Percentiles rank a stretch among this genome's conserved stretches.
Conservation (phyloP, 768 basidiomycete species). For the Dioszegia hungarica region DNA sequence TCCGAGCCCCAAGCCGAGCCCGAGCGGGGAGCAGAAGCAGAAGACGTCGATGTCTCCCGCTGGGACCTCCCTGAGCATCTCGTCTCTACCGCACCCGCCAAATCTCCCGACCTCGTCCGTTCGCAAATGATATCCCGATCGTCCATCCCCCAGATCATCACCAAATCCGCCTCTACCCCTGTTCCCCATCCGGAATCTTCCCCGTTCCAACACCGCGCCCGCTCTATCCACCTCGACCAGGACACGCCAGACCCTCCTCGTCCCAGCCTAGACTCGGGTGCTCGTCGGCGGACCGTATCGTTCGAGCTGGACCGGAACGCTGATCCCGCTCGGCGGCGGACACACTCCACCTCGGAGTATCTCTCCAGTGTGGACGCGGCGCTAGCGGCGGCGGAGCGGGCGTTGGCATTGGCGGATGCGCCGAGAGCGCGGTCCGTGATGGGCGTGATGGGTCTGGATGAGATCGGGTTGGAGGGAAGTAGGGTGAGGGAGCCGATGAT, state of each 20-base stretch:
- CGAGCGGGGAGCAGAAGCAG: neutral
- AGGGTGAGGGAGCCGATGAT: constrained; percentile 17
- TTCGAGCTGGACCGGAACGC: neutral
- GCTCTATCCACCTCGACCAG: constrained; percentile 3
- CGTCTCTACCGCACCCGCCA: neutral
- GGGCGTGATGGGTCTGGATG: neutral
- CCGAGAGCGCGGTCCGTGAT: constrained; percentile 3
- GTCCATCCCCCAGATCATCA: neutral
- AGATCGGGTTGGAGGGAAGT: neutral
- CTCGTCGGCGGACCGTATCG: neutral
- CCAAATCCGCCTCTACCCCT: neutral
- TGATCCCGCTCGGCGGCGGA: neutral
- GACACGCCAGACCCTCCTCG: neutral
- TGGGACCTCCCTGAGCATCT: constrained; percentile 35
- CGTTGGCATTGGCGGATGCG: neutral
- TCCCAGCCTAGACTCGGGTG: neutral
- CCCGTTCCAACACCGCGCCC: constrained; percentile 3
- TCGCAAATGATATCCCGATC: neutral
- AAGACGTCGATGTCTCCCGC: constrained; percentile 24
- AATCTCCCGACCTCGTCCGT: neutral
- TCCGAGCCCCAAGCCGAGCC: neutral
- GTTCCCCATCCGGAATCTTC: neutral
- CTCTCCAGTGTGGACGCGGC: neutral
- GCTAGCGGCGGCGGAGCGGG: neutral
- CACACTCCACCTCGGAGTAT: neutral